A percentile compares a stretch with the other conserved stretches of the same genome.
phyloP scores from a whole-genome alignment of 2,329 filamentous ascomycete genomes.

The Claviceps digitariae region DNA sequence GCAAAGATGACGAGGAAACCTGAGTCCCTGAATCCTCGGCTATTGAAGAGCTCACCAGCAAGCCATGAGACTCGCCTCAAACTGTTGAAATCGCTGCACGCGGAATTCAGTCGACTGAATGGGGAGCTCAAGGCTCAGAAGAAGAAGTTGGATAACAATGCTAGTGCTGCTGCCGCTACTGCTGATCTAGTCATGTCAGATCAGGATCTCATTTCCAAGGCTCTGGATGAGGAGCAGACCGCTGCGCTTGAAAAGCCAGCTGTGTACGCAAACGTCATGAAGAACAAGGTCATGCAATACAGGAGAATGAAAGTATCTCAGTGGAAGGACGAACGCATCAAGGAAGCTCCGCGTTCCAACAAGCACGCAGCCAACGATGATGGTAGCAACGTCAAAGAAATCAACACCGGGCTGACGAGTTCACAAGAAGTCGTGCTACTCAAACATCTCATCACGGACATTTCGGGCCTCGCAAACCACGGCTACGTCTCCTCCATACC shows the following conservation, averaged over 20 bases:
- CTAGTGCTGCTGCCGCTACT: slow-evolving; percentile 14
- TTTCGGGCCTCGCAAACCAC: slow-evolving; percentile 47
- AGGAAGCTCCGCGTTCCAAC: slow-evolving; percentile 10
- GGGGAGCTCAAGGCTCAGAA: slow-evolving; percentile 39
- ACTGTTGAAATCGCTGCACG: slow-evolving; percentile 50
- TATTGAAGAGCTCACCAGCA: slow-evolving; percentile 44
- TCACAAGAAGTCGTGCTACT: slow-evolving; percentile 57
- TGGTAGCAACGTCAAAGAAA: slow-evolving; percentile 29
- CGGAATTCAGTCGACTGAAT: slow-evolving; percentile 55
- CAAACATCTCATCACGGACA: slow-evolving; percentile 47
- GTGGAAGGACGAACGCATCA: slow-evolving; percentile 52
- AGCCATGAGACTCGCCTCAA: slow-evolving; percentile 41
- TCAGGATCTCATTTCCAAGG: slow-evolving; percentile 53
- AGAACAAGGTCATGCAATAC: slow-evolving; percentile 62
- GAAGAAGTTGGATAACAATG: slow-evolving; percentile 22
- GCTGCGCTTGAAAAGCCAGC: slow-evolving; percentile 50
- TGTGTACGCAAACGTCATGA: slow-evolving; percentile 76
- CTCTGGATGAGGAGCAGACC: slow-evolving; percentile 67
- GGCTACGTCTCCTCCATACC: slow-evolving; percentile 67
- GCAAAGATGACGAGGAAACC: slow-evolving; percentile 10
- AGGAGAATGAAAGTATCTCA: slow-evolving; percentile 59
- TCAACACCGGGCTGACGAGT: slow-evolving; percentile 56
- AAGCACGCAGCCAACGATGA: slow-evolving; percentile 5
- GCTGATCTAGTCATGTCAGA: slow-evolving; percentile 40
- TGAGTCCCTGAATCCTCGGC: slow-evolving; percentile 54